Evolutionary conservation across 345 rosid genomes (phyloP), one percentile per base, ranked within the genome.

Genomic region (Hypericum perforatum): DNA sequence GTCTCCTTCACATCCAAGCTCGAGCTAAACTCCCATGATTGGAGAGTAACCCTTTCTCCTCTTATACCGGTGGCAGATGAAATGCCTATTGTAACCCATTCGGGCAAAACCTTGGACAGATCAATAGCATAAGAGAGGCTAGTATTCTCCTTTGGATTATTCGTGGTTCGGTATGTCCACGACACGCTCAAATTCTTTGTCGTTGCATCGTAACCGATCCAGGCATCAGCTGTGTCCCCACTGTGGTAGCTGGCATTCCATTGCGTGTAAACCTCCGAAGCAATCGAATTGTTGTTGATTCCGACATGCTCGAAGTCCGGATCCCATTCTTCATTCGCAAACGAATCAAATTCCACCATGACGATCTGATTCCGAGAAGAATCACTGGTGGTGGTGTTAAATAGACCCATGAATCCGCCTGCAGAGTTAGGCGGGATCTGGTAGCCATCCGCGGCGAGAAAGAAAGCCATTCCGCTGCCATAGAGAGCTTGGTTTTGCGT

Each of bases 11-110:
- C 9, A 39, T 42, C 51, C 52, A 74, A 39, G 41, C 41, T 71
- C 15, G 79, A 75, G 45, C 12, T 63, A 43, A 81, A 81, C n/a
- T 69, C 68, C 77, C 79, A 78, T 0, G 77, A 71, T 0, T 15
- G 13, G 29, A 76, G 60, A 0, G 36, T 37, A 42, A 69, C 63
- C 8, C 52, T 36, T 42, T 59, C 74, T 6, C 4, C 15, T 32
- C 8, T 0, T 0, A 5, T 0, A 11, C 76, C 50, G 1, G 79
- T 66, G 3, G 77, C 62, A 39, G 81, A 77, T 0, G 77, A 75
- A 40, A 78, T 66, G 2, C 79, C 78, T 5, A 69, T 32, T 12
- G 53, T 60, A 0, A 74, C 71, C 73, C 65, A 60, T 48, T 78
- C 68, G 0, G 73, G 79, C 10, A 78, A 53, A 48, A 56, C 42